phyloP scores from a whole-genome alignment of 2,329 filamentous ascomycete species.

The Diplodia corticola region DNA sequence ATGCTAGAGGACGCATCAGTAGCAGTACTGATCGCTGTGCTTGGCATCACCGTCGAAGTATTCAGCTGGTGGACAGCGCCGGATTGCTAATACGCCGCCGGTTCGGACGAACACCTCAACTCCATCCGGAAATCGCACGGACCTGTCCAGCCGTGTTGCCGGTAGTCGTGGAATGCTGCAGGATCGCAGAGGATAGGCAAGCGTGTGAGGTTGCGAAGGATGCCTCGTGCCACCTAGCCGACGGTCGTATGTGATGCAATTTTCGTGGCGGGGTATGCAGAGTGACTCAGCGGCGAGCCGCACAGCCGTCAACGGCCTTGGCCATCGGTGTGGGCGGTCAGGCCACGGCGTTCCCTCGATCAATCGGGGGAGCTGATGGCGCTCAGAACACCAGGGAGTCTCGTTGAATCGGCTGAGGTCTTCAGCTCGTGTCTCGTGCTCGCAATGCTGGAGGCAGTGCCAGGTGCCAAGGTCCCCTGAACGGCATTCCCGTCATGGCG shows the following conservation, averaged over 20 bases:
- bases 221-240: neutral
- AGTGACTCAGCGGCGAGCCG: constrained; percentile 15
- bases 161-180: neutral
- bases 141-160: neutral
- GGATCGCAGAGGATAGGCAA: neutral
- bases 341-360: neutral
- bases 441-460: neutral
- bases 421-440: constrained; percentile 11
- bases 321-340: constrained; percentile 1
- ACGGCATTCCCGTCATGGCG: constrained; percentile 20
- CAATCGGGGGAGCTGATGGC: neutral
- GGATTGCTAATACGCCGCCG: constrained; percentile 1
- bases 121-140: constrained; percentile 11
- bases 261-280: constrained; percentile 13
- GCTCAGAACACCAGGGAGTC: neutral
- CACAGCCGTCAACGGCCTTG: neutral
- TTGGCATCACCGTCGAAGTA: neutral
- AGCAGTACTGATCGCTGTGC: neutral
- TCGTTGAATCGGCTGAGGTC: neutral
- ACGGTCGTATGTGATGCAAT: neutral
- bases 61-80: neutral
- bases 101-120: constrained; percentile 5
- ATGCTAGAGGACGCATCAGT: neutral
- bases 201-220: neutral
- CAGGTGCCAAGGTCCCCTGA: constrained; percentile 20